Base-by-base conservation (phyloP, 306 rosid genomes). In the Fagus sylvatica region DNA sequence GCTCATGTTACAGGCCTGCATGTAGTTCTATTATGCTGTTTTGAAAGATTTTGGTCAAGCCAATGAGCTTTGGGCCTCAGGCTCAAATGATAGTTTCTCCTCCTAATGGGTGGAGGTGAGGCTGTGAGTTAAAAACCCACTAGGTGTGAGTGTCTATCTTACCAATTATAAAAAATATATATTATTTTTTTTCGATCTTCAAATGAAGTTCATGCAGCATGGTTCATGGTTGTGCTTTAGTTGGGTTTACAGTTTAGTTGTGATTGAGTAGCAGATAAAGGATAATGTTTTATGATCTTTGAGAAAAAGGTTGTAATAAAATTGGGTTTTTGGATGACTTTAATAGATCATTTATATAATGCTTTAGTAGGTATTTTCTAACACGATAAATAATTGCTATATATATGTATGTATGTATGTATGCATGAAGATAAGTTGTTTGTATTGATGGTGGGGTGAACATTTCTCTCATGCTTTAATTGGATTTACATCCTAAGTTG, bases 1-100 rank as follows among this genome's bases (percentile, higher is more conserved):
- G 71, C 37, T 1, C 74, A 66, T 70, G 15, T 71, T 37, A 72
- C 77, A 54, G 68, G 37, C n/a, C 53, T 77, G 76, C 64, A 16
- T 64, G 48, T 51, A 55, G 34, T 66, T 30, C 51, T 41, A 40
- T 51, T 72, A 43, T 46, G 56, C 61, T 57, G 59, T 70, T 46
- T 73, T 71, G 17, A 55, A 19, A 74, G 15, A 9, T 12, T 15
- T 54, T 39, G n/a, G 36, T 48, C 54, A 39, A 40, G 28, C 66
- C 28, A 39, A 39, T 39, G 41, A 39, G 5, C 41, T 39, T 5
- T 39, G 41, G 3, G 51, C 51, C 51, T 0, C 11, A 2, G 4
- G 9, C 15, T 13, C 15, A 10, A 46, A 46, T 46, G 28, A 22
- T 22, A 22, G 28, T 22, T 22, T 22, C 28, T 22, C 28, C 28